Evolutionary conservation across 495 filamentous ascomycete species (phyloP).

Genomic region (Astrocystis sublimbata): DNA sequence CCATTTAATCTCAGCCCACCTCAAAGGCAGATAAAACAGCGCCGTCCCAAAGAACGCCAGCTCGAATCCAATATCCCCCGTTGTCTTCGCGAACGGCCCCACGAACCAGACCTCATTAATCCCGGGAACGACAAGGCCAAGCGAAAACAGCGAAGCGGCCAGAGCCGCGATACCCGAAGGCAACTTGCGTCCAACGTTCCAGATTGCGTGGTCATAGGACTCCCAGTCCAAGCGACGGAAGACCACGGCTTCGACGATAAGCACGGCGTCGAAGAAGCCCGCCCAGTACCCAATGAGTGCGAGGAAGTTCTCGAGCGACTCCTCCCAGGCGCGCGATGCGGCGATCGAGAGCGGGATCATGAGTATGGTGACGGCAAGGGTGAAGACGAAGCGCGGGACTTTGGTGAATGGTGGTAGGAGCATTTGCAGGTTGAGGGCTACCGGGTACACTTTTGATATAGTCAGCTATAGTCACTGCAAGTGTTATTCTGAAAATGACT

Average conservation of each 20-base stretch:
- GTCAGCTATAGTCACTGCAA: neutral
- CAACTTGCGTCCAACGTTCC: constrained; percentile 47
- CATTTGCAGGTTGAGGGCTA: constrained; percentile 55
- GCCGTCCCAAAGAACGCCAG: constrained; percentile 50
- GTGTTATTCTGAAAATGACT: constrained; percentile 9
- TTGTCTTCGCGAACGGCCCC: constrained; percentile 50
- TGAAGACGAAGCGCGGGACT: constrained; percentile 49
- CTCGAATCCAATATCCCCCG: constrained; percentile 58
- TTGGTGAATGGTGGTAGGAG: constrained; percentile 45
- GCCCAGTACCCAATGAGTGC: constrained; percentile 57
- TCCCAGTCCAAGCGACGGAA: constrained; percentile 43
- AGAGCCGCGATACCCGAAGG: constrained; percentile 49
- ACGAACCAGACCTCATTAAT: constrained; percentile 56
- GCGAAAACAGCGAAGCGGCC: constrained; percentile 36
- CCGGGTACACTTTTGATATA: constrained; percentile 34
- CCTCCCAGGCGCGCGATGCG: constrained; percentile 50
- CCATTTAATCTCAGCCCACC: constrained; percentile 42
- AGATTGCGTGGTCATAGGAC: constrained; percentile 46
- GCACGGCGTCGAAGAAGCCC: constrained; percentile 50
- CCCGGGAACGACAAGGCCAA: constrained; percentile 48
- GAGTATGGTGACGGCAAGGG: constrained; percentile 44
- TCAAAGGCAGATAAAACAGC: constrained; percentile 44
- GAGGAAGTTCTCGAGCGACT: constrained; percentile 52
- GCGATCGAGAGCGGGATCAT: constrained; percentile 52
- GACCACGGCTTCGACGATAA: constrained; percentile 49